Percentiles rank a stretch among this genome's conserved stretches.
phyloP scores from a whole-genome alignment of 2,329 filamentous ascomycete genomes.

The Phaeomoniella chlamydospora region DNA sequence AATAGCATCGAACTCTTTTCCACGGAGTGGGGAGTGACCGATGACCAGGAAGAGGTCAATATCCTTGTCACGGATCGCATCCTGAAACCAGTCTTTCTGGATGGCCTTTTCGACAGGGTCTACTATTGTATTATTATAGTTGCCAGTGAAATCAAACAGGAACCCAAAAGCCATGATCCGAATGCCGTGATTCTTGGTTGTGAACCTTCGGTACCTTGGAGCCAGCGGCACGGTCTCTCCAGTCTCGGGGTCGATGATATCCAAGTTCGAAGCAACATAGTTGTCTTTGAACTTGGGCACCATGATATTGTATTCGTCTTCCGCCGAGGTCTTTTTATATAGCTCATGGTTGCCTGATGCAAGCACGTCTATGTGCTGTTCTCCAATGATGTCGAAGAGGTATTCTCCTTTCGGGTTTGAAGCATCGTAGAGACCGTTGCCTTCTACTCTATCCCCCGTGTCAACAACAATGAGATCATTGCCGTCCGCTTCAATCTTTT shows the following conservation, averaged over 20 bases:
- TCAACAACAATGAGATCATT: conserved; percentile 86
- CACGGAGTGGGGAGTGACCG: conserved; percentile 73
- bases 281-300: conserved; percentile 68
- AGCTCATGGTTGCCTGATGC: conserved; percentile 91
- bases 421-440: conserved; percentile 86
- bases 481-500: conserved; percentile 62
- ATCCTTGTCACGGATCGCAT: conserved; percentile 63
- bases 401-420: conserved; percentile 78
- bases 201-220: conserved; percentile 74
- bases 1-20: conserved; percentile 62
- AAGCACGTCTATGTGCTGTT: conserved; percentile 72
- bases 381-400: conserved; percentile 71
- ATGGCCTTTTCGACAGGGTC: conserved; percentile 67
- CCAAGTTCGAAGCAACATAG: conserved; percentile 85
- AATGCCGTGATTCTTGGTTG: conserved; percentile 75
- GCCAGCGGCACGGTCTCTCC: conserved; percentile 63
- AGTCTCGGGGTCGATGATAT: conserved; percentile 63
- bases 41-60: conserved; percentile 76
- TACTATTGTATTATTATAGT: conserved; percentile 81
- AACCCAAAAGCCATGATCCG: conserved; percentile 84
- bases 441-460: conserved; percentile 85
- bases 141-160: conserved; percentile 82
- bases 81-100: conserved; percentile 76
- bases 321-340: conserved; percentile 65
- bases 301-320: conserved; percentile 63